These are phyloP conservation scores for Exsudoporus floridanus DNA, from an alignment of 1,284 basidiomycete species.

Conservation along the genomic window DNA sequence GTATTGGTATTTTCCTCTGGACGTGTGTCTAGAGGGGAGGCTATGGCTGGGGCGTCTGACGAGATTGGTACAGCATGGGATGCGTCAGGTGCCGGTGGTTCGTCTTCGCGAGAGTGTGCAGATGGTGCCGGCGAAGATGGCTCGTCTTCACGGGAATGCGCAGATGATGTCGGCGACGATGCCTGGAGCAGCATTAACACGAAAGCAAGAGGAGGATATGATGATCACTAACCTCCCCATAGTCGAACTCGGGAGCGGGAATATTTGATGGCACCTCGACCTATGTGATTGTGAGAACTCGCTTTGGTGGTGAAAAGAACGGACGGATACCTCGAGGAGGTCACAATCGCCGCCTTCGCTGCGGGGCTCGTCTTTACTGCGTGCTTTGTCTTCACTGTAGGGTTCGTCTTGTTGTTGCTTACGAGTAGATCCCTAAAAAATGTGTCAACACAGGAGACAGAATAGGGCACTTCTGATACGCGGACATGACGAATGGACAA, in stretches of 20 bases:
- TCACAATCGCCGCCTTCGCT: background rate
- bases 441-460: background rate
- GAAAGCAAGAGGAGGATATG: background rate
- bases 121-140: too few species aligned
- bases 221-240: background rate
- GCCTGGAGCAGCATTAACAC: background rate
- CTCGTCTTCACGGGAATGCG: too few species aligned
- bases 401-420: too few species aligned
- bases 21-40: too few species aligned
- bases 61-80: background rate
- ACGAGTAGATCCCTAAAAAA: background rate
- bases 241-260: background rate
- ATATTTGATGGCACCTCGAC: background rate
- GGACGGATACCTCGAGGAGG: background rate
- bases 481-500: background rate
- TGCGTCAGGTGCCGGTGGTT: background rate
- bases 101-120: background rate
- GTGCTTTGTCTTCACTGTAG: too few species aligned
- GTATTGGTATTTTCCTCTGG: background rate
- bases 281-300: background rate
- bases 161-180: background rate
- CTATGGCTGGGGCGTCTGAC: too few species aligned
- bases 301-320: background rate
- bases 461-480: background rate
- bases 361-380: background rate